phyloP scores from a whole-genome alignment of 331 rosid species.

The Stylosanthes scabra region DNA sequence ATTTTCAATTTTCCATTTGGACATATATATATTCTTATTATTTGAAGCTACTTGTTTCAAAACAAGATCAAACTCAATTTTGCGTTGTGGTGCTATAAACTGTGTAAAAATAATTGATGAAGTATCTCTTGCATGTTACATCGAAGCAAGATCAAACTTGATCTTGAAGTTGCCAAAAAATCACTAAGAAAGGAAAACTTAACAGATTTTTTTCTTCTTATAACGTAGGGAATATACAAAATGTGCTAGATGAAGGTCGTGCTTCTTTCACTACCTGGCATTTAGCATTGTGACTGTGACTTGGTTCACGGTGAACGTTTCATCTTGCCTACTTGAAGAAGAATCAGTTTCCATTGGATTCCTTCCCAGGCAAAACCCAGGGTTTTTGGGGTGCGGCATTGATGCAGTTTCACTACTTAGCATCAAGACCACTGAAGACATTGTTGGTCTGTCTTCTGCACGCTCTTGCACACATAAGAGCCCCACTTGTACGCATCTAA shows the following conservation, averaged over 20 bases:
- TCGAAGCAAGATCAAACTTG: slow-evolving; percentile 36
- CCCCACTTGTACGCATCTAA: slow-evolving; percentile 77
- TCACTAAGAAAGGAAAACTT: slow-evolving; percentile 3
- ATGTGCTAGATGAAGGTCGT: slow-evolving; percentile 15
- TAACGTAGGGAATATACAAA: slow-evolving; percentile 1
- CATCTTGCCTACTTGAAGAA: slow-evolving; percentile 65
- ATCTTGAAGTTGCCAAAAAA: slow-evolving; percentile 17
- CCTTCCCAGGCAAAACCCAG: slow-evolving; percentile 68
- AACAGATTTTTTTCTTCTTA: not conserved
- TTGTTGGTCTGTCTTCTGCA: slow-evolving; percentile 79
- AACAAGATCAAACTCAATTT: too few relatives aligned
- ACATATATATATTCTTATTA: not conserved
- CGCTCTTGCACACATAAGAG: slow-evolving; percentile 83
- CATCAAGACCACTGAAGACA: slow-evolving; percentile 82
- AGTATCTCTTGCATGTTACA: slow-evolving; percentile 32
- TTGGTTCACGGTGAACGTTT: slow-evolving; percentile 61
- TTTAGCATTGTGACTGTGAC: slow-evolving; percentile 71
- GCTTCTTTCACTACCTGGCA: slow-evolving; percentile 59
- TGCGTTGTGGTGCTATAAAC: not conserved
- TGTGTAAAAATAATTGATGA: not conserved
- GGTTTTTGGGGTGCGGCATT: slow-evolving; percentile 71
- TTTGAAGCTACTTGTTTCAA: too few relatives aligned
- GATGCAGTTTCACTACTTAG: slow-evolving; percentile 69
- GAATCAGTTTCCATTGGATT: slow-evolving; percentile 56
- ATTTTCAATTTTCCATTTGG: not conserved